Conservation (phyloP, 1,284 basidiomycete species). For the Cryptococcus depauperatus region DNA sequence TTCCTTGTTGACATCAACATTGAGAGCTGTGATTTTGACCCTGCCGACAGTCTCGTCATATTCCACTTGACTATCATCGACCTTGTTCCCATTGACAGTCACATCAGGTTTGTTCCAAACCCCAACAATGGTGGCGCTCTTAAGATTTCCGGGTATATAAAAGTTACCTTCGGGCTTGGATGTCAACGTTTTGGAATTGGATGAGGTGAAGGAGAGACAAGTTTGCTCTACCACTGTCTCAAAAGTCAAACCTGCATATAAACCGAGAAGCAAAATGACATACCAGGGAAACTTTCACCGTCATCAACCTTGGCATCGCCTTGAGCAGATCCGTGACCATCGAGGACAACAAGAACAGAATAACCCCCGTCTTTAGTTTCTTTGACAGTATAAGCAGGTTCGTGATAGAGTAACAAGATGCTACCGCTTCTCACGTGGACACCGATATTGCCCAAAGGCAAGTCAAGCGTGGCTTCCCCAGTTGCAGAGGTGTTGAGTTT, state of each 20-base stretch:
- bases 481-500: constrained; percentile 22
- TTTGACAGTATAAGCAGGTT: constrained; percentile 54
- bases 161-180: constrained; percentile 9
- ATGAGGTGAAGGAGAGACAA: constrained; percentile 12
- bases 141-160: constrained; percentile 8
- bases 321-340: constrained; percentile 48
- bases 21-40: constrained; percentile 10
- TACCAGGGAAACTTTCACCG: constrained; percentile 39
- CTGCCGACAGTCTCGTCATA: constrained; percentile 9
- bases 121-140: constrained; percentile 14
- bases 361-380: constrained; percentile 55
- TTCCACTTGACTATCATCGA: constrained; percentile 3
- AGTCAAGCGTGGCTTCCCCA: constrained; percentile 49
- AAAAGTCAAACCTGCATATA: not conserved
- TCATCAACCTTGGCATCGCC: constrained; percentile 60
- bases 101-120: constrained; percentile 9
- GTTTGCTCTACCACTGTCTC: constrained; percentile 14
- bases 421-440: constrained; percentile 59
- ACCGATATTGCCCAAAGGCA: constrained; percentile 60
- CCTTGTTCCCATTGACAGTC: constrained; percentile 10
- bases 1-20: constrained; percentile 8
- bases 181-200: constrained; percentile 1
- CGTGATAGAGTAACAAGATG: constrained; percentile 53
- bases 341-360: constrained; percentile 53
- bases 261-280: not conserved